These are phyloP conservation scores for Hymenoscyphus salicellus DNA, from an alignment of 2,329 filamentous ascomycete species.

Conservation along the genomic window DNA sequence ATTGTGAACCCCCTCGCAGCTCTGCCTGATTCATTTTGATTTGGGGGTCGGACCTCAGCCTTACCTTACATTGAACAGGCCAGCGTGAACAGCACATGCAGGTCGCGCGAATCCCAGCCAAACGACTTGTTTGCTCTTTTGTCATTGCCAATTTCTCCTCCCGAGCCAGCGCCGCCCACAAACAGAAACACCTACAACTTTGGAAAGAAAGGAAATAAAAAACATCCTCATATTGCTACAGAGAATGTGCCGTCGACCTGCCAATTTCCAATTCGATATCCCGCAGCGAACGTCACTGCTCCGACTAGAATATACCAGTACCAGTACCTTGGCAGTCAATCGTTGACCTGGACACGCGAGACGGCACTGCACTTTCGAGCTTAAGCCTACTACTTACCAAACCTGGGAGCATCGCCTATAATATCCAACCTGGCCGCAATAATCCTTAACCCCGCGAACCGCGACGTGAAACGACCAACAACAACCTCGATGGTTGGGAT, in stretches of 20 bases:
- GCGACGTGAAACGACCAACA: slow-evolving; percentile 30
- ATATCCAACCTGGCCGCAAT: slow-evolving; percentile 9
- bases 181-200: background rate
- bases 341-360: background rate
- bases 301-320: background rate
- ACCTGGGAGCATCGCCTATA: slow-evolving; percentile 29
- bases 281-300: slow-evolving; percentile 2
- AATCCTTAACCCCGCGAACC: slow-evolving; percentile 31
- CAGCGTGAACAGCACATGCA: slow-evolving; percentile 19
- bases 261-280: background rate
- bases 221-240: background rate
- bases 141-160: slow-evolving; percentile 31
- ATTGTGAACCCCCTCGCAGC: background rate
- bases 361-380: slow-evolving; percentile 13
- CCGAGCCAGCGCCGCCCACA: slow-evolving; percentile 9
- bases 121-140: slow-evolving; percentile 31
- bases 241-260: slow-evolving; percentile 8
- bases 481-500: slow-evolving; percentile 32
- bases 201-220: background rate
- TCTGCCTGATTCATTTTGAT: background rate
- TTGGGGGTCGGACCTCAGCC: slow-evolving; percentile 24
- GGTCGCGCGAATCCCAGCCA: slow-evolving; percentile 30
- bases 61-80: slow-evolving; percentile 16
- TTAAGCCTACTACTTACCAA: slow-evolving; percentile 30
- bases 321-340: slow-evolving; percentile 12